These are phyloP conservation scores for Gonapodya prolifera DNA, from an alignment of 192 early-diverging fungal species.

Conservation along the genomic window DNA sequence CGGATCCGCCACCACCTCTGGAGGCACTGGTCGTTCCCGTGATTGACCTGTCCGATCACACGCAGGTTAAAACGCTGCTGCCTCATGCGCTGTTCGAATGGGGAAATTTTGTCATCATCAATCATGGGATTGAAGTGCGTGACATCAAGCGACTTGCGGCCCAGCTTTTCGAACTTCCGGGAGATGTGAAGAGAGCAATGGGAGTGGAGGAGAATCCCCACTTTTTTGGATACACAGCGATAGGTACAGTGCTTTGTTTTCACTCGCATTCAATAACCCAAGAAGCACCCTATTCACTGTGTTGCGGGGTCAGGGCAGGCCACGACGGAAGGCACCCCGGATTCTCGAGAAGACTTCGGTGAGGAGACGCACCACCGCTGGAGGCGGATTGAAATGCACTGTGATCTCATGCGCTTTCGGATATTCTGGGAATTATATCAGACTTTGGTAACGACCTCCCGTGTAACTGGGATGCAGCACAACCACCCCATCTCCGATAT, in stretches of 20 bases:
- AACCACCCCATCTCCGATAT: not conserved
- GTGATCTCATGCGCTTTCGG: not conserved
- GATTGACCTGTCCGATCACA: not conserved
- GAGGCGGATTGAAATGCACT: too few relatives aligned
- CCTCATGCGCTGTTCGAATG: not conserved
- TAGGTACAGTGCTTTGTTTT: not conserved
- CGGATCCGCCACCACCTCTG: not conserved
- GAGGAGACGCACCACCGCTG: not conserved
- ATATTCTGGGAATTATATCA: not conserved
- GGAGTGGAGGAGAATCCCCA: not conserved
- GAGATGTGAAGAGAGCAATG: not conserved
- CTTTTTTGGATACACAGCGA: slow-evolving; percentile 3
- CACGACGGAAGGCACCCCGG: not conserved
- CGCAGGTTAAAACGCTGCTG: not conserved
- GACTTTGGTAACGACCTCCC: not conserved
- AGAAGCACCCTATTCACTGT: too few relatives aligned
- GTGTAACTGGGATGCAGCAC: not conserved
- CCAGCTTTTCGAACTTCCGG: slow-evolving; percentile 1
- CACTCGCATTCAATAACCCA: too few relatives aligned
- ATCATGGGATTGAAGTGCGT: not conserved
- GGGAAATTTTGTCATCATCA: not conserved
- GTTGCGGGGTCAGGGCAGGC: too few relatives aligned
- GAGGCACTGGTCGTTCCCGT: not conserved
- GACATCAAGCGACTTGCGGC: not conserved
- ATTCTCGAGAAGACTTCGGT: not conserved